Evolutionary conservation across 2,329 filamentous ascomycete genomes (phyloP).

Genomic region (Intubia oerlemansii): DNA sequence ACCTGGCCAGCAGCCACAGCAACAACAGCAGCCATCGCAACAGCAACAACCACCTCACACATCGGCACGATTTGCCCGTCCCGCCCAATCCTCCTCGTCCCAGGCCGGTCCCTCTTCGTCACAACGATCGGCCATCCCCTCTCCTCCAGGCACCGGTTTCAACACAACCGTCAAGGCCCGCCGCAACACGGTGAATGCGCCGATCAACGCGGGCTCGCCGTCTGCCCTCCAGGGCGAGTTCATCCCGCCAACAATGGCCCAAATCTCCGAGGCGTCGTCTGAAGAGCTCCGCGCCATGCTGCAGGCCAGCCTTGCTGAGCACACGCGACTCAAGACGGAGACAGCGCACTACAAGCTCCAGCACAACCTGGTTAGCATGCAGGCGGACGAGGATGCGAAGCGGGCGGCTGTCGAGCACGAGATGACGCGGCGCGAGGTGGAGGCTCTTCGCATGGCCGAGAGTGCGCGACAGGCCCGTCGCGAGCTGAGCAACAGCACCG

Average conservation of each 20-base stretch:
- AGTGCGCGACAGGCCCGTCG: conserved; percentile 39
- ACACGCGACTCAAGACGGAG: conserved; percentile 50
- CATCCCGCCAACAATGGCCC: conserved; percentile 22
- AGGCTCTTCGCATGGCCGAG: conserved; percentile 58
- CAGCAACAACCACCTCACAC: too few relatives aligned
- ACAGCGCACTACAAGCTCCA: conserved; percentile 82
- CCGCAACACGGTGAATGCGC: too few relatives aligned
- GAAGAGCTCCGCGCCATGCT: conserved; percentile 37
- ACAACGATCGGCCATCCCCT: conserved; percentile 27
- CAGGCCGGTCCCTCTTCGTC: too few relatives aligned
- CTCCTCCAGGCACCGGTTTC: conserved; percentile 28
- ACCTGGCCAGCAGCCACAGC: too few relatives aligned
- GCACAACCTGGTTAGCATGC: conserved; percentile 63
- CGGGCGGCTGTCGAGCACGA: conserved; percentile 79
- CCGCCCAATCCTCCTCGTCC: too few relatives aligned
- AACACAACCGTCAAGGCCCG: conserved; percentile 14
- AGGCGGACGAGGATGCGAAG: conserved; percentile 68
- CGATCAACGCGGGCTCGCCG: too few relatives aligned
- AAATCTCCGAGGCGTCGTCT: conserved; percentile 28
- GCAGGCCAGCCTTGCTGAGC: conserved; percentile 30
- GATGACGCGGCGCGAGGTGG: conserved; percentile 73
- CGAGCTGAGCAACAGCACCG: conserved; percentile 23
- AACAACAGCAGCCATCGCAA: too few relatives aligned
- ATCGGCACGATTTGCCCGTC: too few relatives aligned
- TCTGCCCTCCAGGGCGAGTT: conserved; percentile 21